Evolutionary conservation across 352 stramenopile genomes (phyloP).

Genomic region (Salisapilia sapeloensis): DNA sequence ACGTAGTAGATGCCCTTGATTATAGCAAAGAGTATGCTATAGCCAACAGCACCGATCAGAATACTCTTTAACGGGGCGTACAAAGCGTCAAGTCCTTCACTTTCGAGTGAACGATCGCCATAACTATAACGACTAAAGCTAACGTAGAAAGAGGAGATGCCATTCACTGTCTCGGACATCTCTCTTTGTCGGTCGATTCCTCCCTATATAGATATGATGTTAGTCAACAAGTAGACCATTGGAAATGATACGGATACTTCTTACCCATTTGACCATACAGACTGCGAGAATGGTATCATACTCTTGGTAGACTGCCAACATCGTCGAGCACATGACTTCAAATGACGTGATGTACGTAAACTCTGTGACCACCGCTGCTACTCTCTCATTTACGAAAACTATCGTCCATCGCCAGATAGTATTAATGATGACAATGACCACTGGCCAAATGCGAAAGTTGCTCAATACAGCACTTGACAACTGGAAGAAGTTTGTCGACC

Average conservation of each 20-base stretch:
- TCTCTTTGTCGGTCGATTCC: conserved; percentile 5
- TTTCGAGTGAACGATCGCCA: conserved; percentile 6
- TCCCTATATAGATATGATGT: no score
- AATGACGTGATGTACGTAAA: conserved; percentile 8
- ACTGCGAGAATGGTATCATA: conserved; percentile 6
- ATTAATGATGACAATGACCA: conserved; percentile 8
- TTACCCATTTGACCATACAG: conserved; percentile 5
- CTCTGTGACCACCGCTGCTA: conserved; percentile 7
- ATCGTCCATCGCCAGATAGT: conserved; percentile 3
- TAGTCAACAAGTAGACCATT: no score
- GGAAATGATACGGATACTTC: no score
- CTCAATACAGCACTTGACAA: conserved; percentile 9
- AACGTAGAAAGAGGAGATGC: conserved; percentile 6
- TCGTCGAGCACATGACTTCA: conserved; percentile 9
- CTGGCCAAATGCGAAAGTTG: conserved; percentile 9
- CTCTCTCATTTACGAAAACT: conserved; percentile 3
- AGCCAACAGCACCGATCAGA: no score
- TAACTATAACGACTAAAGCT: conserved; percentile 8
- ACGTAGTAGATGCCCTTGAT: conserved; percentile 2
- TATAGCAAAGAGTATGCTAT: conserved; percentile 5
- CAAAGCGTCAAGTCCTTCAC: conserved; percentile 1
- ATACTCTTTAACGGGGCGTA: conserved; percentile 7
- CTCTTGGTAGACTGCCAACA: conserved; percentile 5
- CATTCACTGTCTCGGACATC: conserved; percentile 3
- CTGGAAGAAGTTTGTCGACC: conserved; percentile 5